phyloP scores from a whole-genome alignment of 768 basidiomycete species.

The Kwoniella dejecticola region DNA sequence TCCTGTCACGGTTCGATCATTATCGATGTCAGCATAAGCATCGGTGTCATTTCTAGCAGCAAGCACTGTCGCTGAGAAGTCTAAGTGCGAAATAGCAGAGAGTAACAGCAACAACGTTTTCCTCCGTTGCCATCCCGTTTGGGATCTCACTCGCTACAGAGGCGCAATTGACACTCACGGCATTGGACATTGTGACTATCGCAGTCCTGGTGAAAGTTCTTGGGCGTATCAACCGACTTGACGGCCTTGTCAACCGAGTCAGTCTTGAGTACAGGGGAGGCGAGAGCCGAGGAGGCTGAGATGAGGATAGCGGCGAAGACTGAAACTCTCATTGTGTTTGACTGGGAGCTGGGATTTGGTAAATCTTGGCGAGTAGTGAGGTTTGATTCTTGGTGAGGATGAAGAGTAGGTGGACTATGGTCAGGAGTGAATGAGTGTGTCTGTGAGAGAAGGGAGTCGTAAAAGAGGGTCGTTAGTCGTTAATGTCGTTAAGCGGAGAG shows the following conservation, averaged over 20 bases:
- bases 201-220: constrained; percentile 25
- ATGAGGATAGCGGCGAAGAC: constrained; percentile 13
- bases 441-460: constrained; percentile 14
- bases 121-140: no score
- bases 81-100: no score
- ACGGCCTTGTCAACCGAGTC: constrained; percentile 18
- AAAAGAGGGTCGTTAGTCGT: constrained; percentile 10
- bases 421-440: no score
- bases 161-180: constrained; percentile 3
- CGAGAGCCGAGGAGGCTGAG: constrained; percentile 4
- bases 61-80: no score
- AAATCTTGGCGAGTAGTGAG: not conserved
- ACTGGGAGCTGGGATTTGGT: not conserved
- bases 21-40: not conserved
- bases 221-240: constrained; percentile 16
- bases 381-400: not conserved
- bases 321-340: constrained; percentile 19
- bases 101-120: no score
- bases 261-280: constrained; percentile 2
- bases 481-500: constrained; percentile 4
- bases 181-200: constrained; percentile 25
- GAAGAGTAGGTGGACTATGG: not conserved
- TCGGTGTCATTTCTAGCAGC: no score
- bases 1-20: not conserved
- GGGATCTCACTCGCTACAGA: not conserved